A percentile compares a stretch with the other conserved stretches of the same genome.
These are phyloP conservation scores for Drosera capensis DNA, from an alignment of 148 eudicot species.

Conservation along the genomic window DNA sequence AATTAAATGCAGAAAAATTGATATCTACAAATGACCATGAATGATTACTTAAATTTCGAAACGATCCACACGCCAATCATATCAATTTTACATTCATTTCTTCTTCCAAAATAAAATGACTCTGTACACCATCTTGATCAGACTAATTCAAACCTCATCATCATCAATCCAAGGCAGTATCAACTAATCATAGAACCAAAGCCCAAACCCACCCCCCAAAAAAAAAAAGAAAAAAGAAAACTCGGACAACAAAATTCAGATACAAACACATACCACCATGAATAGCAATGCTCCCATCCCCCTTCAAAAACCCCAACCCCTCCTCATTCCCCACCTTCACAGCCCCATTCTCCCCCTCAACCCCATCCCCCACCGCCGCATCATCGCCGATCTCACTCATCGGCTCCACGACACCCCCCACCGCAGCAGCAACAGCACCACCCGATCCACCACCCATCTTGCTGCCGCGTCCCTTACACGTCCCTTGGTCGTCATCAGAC, in stretches of 20 bases:
- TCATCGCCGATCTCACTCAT: slow-evolving; percentile 13
- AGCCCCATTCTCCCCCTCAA: slow-evolving; percentile 9
- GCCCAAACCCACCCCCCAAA: neutral
- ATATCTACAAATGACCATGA: too few species aligned
- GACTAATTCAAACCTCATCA: neutral
- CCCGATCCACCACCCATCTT: slow-evolving; percentile 8
- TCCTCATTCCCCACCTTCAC: slow-evolving; percentile 11
- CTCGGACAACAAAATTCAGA: neutral
- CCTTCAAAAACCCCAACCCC: slow-evolving; percentile 25
- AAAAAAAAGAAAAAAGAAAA: neutral
- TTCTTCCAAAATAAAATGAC: neutral
- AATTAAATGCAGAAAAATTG: too few species aligned
- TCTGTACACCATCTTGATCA: too few species aligned
- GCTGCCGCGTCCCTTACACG: too few species aligned
- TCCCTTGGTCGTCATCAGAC: slow-evolving; percentile 48
- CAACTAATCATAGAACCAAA: neutral
- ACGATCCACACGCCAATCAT: too few species aligned
- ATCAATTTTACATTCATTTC: too few species aligned
- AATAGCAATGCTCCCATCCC: slow-evolving; percentile 72
- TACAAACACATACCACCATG: slow-evolving; percentile 54
- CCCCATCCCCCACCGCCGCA: slow-evolving; percentile 15
- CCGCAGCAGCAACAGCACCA: slow-evolving; percentile 15
- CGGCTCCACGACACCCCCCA: slow-evolving; percentile 23
- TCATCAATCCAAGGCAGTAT: neutral
- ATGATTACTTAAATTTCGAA: too few species aligned